Percentiles rank a stretch among this genome's conserved stretches.
These are phyloP conservation scores for Herpetomonas tarakana DNA, from an alignment of 208 protist genomes.

Conservation along the genomic window DNA sequence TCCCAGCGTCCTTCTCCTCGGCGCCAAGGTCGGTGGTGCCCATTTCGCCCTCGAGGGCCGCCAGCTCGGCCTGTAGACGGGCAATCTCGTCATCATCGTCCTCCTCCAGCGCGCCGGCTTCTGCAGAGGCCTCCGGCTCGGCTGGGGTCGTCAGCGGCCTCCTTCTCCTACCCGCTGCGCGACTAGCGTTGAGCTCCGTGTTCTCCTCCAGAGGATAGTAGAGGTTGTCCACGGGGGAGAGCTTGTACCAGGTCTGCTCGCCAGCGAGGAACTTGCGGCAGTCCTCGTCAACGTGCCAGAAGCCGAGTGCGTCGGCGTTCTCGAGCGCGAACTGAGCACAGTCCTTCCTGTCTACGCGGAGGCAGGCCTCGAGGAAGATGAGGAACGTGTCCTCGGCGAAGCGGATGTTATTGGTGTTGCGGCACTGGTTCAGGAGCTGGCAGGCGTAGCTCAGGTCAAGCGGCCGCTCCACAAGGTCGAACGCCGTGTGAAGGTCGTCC, in stretches of 20 bases:
- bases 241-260: slow-evolving; percentile 85
- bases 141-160: neutral
- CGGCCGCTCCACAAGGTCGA: slow-evolving; percentile 87
- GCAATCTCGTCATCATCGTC: slow-evolving; percentile 68
- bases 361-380: slow-evolving; percentile 86
- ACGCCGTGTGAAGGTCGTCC: slow-evolving; percentile 87
- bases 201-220: slow-evolving; percentile 88
- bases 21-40: slow-evolving; percentile 6
- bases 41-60: slow-evolving; percentile 60
- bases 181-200: slow-evolving; percentile 47
- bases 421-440: slow-evolving; percentile 82
- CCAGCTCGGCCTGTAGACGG: slow-evolving; percentile 80
- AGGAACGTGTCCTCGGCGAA: slow-evolving; percentile 74
- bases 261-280: slow-evolving; percentile 66
- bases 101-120: slow-evolving; percentile 7
- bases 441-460: slow-evolving; percentile 90
- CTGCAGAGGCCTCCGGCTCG: neutral
- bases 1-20: no score
- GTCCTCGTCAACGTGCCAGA: slow-evolving; percentile 85
- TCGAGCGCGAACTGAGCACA: slow-evolving; percentile 76
- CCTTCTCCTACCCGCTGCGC: neutral
- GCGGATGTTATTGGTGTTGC: slow-evolving; percentile 80
- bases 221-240: slow-evolving; percentile 62
- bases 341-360: slow-evolving; percentile 87
- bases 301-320: slow-evolving; percentile 76